Evolutionary conservation across 2,329 filamentous ascomycete species (phyloP).

Genomic region (Eutypa lata): DNA sequence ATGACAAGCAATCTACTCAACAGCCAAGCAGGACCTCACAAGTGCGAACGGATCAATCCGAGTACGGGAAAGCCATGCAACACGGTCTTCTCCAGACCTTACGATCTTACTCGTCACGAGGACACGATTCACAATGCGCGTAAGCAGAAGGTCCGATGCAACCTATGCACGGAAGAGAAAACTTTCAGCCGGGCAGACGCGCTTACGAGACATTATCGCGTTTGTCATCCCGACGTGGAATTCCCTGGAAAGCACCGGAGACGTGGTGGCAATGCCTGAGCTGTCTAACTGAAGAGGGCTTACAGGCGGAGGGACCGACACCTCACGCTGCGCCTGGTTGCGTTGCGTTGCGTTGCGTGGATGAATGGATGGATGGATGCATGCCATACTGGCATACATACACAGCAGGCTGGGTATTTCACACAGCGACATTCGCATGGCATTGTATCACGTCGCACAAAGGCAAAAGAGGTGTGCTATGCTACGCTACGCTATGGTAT

Average conservation of each 20-base stretch:
- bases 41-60: slow-evolving; percentile 89
- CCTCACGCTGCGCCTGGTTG: too few species aligned
- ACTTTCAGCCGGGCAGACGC: slow-evolving; percentile 95
- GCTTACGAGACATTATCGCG: slow-evolving; percentile 87
- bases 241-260: slow-evolving; percentile 63
- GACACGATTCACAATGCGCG: slow-evolving; percentile 95
- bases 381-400: too few species aligned
- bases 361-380: too few species aligned
- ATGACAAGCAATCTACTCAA: slow-evolving; percentile 62
- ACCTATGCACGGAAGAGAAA: slow-evolving; percentile 92
- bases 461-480: too few species aligned
- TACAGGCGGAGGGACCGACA: too few species aligned
- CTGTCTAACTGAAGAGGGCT: neutral
- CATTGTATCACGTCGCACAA: neutral
- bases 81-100: slow-evolving; percentile 89
- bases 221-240: slow-evolving; percentile 87
- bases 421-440: too few species aligned
- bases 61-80: slow-evolving; percentile 94
- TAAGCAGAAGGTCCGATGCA: slow-evolving; percentile 92
- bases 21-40: slow-evolving; percentile 89
- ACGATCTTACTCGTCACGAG: slow-evolving; percentile 94
- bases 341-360: too few species aligned
- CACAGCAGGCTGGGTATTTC: too few species aligned
- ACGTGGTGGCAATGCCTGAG: slow-evolving; percentile 23
- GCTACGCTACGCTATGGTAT: neutral